Conservation (phyloP, 2,329 filamentous ascomycete species). For the Lasiodiplodia sp. region DNA sequence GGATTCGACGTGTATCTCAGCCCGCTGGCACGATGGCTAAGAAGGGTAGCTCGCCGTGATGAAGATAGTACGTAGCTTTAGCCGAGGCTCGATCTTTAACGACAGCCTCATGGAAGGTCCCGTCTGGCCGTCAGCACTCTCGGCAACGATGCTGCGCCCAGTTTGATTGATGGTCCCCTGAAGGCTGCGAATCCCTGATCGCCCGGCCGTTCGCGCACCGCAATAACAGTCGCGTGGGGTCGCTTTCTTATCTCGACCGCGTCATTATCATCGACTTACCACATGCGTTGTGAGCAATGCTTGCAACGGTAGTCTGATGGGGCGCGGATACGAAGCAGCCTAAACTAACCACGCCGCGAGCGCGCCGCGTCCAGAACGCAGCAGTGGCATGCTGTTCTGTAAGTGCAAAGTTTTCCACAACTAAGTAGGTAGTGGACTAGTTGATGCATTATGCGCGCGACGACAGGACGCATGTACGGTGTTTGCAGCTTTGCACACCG, state of each 20-base stretch:
- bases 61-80: constrained; percentile 1
- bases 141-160: neutral
- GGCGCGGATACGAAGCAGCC: constrained; percentile 8
- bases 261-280: constrained; percentile 3
- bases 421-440: neutral
- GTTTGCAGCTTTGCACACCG: constrained; percentile 30
- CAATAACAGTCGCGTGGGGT: constrained; percentile 21
- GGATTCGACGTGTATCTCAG: constrained; percentile 13
- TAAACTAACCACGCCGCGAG: neutral
- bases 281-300: constrained; percentile 13
- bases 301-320: neutral
- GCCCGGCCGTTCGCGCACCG: constrained; percentile 10
- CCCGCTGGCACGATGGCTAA: constrained; percentile 21
- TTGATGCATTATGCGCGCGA: constrained; percentile 18
- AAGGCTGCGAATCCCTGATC: constrained; percentile 21
- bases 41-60: constrained; percentile 18
- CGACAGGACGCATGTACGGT: constrained; percentile 12
- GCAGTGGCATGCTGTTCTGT: neutral
- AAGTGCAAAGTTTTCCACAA: constrained; percentile 12
- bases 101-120: constrained; percentile 12
- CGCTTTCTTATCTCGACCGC: constrained; percentile 21
- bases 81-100: neutral
- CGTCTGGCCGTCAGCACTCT: constrained; percentile 5
- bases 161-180: neutral
- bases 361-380: neutral